Base-by-base conservation (phyloP, 257 asterid species). In the Coffea eugenioides region DNA sequence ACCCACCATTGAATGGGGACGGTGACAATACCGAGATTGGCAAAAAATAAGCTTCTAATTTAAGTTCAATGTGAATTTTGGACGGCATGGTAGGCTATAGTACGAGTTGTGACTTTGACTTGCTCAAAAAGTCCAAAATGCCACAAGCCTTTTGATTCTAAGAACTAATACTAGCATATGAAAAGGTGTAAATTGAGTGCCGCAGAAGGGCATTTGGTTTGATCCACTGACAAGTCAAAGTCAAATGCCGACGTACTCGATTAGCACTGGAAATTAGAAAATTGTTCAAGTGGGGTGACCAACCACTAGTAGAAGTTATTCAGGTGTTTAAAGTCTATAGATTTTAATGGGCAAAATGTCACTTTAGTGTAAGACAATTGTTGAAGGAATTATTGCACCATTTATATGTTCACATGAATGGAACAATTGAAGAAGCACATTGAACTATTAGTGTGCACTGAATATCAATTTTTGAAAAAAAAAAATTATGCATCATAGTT, bases 211-310 rank as follows among this genome's bases (percentile, higher is more conserved):
- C 10, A 78, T 54, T 57, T 51, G 54, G 11, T 69, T 10, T 54
- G 65, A 16, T 6, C 43, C 43, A 39, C 43, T 39, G 2, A 36
- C 13, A 69, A 39, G 54, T 65, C 75, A 71, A 74, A 67, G 77
- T 73, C 74, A 74, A 73, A 74, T 78, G 83, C 85, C 83, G 83
- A 79, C 85, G 76, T 64, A 73, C 82, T 82, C 70, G 80, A 67
- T 48, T 16, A 31, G 69, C 8, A 56, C 8, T 34, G 39, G 25
- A 52, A 27, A 27, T 27, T 27, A 27, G 31, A 27, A 56, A 18
- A 56, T 31, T 34, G 39, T 54, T 14, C 20, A 31, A 14, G 39
- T 31, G 65, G 1, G 74, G 11, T 4, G 10, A 5, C 13, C 59
- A 9, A 21, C 34, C 12, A 62, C 13, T 62, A 23, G 62, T 46